Conservation (phyloP, 1,284 basidiomycete genomes). For the Boletus calvinii region DNA sequence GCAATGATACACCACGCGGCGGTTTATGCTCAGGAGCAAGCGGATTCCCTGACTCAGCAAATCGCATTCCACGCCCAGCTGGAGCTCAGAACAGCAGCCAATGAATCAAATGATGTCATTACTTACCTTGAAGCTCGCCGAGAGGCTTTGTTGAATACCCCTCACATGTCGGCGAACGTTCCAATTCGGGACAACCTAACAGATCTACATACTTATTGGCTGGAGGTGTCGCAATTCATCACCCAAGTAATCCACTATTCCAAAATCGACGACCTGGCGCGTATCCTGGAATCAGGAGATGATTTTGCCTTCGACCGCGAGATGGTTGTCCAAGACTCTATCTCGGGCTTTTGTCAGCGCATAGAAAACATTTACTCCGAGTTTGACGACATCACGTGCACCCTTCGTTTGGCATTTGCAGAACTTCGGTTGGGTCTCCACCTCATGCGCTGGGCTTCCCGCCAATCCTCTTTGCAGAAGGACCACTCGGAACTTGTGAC, state of each 20-base stretch:
- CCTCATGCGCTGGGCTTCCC: conserved; percentile 38
- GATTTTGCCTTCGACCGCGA: conserved; percentile 49
- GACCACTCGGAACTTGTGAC: conserved; percentile 22
- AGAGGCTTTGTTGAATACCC: conserved; percentile 30
- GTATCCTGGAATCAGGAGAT: conserved; percentile 37
- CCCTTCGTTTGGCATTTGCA: conserved; percentile 65
- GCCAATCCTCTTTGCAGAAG: conserved; percentile 11
- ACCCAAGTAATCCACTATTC: conserved; percentile 48
- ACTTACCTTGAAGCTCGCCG: conserved; percentile 45
- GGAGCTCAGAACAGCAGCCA: conserved; percentile 65
- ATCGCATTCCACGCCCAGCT: conserved; percentile 56
- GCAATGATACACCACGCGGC: conserved; percentile 59
- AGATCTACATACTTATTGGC: conserved; percentile 76
- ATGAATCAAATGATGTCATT: conserved; percentile 50
- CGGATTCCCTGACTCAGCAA: conserved; percentile 49
- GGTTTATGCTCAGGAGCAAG: conserved; percentile 51
- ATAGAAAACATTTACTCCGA: conserved; percentile 57
- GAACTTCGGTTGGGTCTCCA: conserved; percentile 79
- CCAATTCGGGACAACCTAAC: conserved; percentile 49
- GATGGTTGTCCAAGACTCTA: conserved; percentile 63
- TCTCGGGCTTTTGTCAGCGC: conserved; percentile 62
- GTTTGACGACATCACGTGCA: conserved; percentile 68
- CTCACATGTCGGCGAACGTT: conserved; percentile 24
- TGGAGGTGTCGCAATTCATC: conserved; percentile 75
- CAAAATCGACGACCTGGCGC: conserved; percentile 46